Base-by-base conservation (phyloP, 768 basidiomycete species). In the Hypholoma fasciculare region DNA sequence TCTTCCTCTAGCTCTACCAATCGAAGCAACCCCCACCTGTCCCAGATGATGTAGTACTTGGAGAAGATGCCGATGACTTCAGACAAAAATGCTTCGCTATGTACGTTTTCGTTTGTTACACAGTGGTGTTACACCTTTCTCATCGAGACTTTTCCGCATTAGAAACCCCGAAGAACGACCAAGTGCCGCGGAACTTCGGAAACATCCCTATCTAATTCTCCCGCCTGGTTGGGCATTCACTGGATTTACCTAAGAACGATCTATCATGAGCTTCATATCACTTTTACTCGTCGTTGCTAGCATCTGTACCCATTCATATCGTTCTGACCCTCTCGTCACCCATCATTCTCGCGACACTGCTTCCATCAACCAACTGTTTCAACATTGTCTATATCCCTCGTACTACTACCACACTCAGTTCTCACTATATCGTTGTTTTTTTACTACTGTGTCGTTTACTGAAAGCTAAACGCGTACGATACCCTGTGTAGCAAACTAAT, bases 81-180 rank as follows among this genome's bases (percentile, higher is more conserved):
- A 82, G 96, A 64, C 78, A 79, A 52, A 87, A 86, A 67, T 98
- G 97, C 73, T 94, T 98, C 68, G 89, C 92, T 3, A 87, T 93
- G 93, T 93, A 69, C 64, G 90, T 73, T 9, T 52, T 34, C 26
- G 46, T 62, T 61, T 36, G 26, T 23, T 23, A 23, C 23, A 23
- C 23, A 23, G 23, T 23, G 23, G 23, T 23, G 1, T 2, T 23
- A 23, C 23, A 23, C 23, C 4, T 23, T 23, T 11, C 54, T 65
- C n/a, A 61, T 27, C 61, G 52, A 46, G 16, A 12, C 23, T 23
- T 23, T 23, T 20, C 39, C 39, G 46, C 55, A 58, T 19, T 58
- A 93, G 91, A 61, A 87, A 95, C 67, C 94, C 94, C 8, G 86
- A 90, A 53, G 85, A 92, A 62, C 88, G 95, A 37, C 90, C 94